Percentiles rank a stretch among this genome's conserved stretches.
Evolutionary conservation across 164 flowering plant genomes (phyloP).

Genomic region (Vitis riparia): DNA sequence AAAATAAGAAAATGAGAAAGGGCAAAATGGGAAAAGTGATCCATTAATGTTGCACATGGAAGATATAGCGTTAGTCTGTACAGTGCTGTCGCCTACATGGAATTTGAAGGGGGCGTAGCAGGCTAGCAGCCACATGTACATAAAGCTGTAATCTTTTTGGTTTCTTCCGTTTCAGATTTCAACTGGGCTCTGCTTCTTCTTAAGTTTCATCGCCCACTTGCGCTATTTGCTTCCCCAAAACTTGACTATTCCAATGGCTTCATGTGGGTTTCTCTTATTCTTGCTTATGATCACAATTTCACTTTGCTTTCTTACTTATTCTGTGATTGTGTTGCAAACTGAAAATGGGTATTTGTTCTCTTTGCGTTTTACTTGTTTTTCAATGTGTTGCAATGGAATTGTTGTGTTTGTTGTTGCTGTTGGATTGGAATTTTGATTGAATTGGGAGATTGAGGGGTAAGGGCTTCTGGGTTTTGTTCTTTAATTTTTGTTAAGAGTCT

Average conservation of each 20-base stretch:
- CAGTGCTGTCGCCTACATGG: too few species aligned
- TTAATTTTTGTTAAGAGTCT: neutral
- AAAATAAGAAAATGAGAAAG: too few species aligned
- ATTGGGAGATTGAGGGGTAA: neutral
- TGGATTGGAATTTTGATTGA: neutral
- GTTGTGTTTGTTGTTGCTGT: too few species aligned
- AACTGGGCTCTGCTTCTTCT: neutral
- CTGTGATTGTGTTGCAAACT: neutral
- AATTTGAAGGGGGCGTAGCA: too few species aligned
- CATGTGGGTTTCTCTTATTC: slow-evolving; percentile 36
- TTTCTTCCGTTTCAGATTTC: slow-evolving; percentile 4
- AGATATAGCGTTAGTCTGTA: too few species aligned
- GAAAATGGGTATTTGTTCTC: neutral
- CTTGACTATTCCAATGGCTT: slow-evolving; percentile 34
- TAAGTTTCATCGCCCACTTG: neutral
- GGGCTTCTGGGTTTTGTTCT: neutral
- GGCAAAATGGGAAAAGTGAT: too few species aligned
- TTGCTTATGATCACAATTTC: slow-evolving; percentile 2
- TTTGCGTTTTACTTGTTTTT: neutral
- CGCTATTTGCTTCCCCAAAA: neutral
- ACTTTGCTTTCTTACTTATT: neutral
- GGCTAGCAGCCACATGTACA: too few species aligned
- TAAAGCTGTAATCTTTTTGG: neutral
- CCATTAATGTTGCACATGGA: too few species aligned
- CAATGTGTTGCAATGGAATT: neutral